Evolutionary conservation across 139 green algal genomes (phyloP), one percentile per base, ranked within the genome.

Genomic region (Chlamydomonas schloesseri): DNA sequence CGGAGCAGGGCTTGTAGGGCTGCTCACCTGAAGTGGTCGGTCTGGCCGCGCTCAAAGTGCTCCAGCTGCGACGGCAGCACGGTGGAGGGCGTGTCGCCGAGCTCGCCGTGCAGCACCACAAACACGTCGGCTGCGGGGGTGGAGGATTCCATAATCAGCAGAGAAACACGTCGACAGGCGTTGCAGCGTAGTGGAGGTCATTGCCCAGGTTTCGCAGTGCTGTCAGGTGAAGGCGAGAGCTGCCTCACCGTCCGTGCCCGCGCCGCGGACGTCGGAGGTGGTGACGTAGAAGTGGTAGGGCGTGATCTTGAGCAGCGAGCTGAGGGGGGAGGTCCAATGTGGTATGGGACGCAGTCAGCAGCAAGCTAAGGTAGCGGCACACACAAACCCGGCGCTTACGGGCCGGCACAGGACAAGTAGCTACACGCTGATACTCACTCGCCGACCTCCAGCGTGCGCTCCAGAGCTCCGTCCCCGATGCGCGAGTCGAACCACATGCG

Each of bases 11-110:
- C n/a, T n/a, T n/a, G n/a, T n/a, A n/a, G n/a, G n/a, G n/a, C n/a
- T n/a, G n/a, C n/a, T n/a, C 79, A 92, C 91, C 88, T 92, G 86
- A 97, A 97, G 13, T 74, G 88, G 81, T 95, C 92, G 23, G 83
- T 88, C 42, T 86, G 74, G 13, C 91, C 93, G 0, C 93, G 88
- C 87, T 93, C 86, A 86, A 96, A 96, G 62, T 93, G 86, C 76
- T 94, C 92, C 6, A 91, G 87, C 47, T 87, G 78, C 0, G 90
- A 93, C 5, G 93, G 91, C 65, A 97, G 87, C 21, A 83, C 72
- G 15, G 86, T 91, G 10, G 68, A 42, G 23, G 90, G 80, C 36
- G 86, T 94, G 78, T 83, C 87, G 42, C 92, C 93, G 0, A 71
- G 26, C 18, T 88, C 84, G 74, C 94, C 94, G 64, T 95, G 92